Evolutionary conservation across 345 rosid genomes (phyloP), one percentile per base, ranked within the genome.

Genomic region (Cardiospermum halicacabum): DNA sequence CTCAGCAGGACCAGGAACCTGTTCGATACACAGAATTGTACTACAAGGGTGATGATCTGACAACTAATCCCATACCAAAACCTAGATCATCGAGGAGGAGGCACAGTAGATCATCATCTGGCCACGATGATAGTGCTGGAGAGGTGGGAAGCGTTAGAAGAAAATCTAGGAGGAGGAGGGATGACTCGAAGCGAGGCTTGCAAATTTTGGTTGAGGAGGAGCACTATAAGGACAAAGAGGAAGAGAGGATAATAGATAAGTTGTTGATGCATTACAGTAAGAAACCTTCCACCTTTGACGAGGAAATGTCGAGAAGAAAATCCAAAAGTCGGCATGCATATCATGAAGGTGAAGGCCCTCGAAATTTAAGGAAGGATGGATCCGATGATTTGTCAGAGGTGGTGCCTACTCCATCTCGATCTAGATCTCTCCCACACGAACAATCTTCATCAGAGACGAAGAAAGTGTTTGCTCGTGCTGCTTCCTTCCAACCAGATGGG

Each of bases 211-310:
- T 84, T 49, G 92, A 80, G 32, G 89, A 90, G 32, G 89, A 82
- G 56, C 72, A 34, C 12, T 12, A 76, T 50, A 68, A 72, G 69
- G 71, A 71, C n/a, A 92, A 91, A 58, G 81, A 76, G 53, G 97
- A 92, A 83, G 97, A 94, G 67, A 87, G 74, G 80, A 80, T 85
- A 63, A 87, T 91, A 66, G 99, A 91, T 67, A 89, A 78, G 72
- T 89, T 94, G 64, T 77, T 94, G 71, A 76, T 94, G 53, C 96
- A 91, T 68, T 94, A 94, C 78, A 91, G 99, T 70, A 84, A 67
- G 73, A 94, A 91, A 54, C 84, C 97, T 3, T 72, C 94, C 1
- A 68, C 82, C 32, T 68, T 16, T 56, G 97, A 91, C 54, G 75
- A 75, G 45, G 79, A 37, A 27, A 61, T 58, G 67, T 47, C 65